A percentile compares a stretch with the other conserved stretches of the same genome.
phyloP scores from a whole-genome alignment of 805 yeast species.

The Metschnikowia noctiluminum region DNA sequence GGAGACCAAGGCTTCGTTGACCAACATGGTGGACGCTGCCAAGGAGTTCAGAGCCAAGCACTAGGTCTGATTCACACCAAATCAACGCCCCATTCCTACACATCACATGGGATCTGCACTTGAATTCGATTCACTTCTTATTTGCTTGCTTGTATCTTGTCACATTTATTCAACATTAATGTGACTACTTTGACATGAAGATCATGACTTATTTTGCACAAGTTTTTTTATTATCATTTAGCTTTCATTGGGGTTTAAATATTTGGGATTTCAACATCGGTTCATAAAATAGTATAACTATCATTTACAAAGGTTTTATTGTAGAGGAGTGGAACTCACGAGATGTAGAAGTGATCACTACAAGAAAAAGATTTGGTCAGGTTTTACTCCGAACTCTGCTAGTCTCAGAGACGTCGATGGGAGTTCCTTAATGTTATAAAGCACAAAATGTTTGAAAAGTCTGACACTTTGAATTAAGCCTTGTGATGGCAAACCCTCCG shows the following conservation, averaged over 20 bases:
- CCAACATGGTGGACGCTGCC: conserved; percentile 99
- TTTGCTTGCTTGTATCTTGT: conserved; percentile 28
- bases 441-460: no score
- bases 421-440: no score
- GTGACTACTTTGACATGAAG: conserved; percentile 27
- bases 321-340: conserved; percentile 8
- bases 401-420: no score
- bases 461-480: no score
- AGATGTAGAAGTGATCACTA: background rate
- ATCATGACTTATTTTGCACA: conserved; percentile 23
- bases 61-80: conserved; percentile 18
- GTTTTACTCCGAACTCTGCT: no score
- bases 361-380: no score
- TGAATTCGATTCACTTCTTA: conserved; percentile 34
- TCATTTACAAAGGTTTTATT: background rate
- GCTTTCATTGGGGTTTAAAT: conserved; percentile 32
- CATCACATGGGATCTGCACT: conserved; percentile 11
- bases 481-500: no score
- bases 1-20: conserved; percentile 90
- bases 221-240: conserved; percentile 20
- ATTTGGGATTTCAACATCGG: conserved; percentile 51
- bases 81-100: conserved; percentile 9
- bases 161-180: conserved; percentile 51
- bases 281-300: conserved; percentile 19
- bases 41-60: conserved; percentile 69